phyloP scores from a whole-genome alignment of 768 basidiomycete species.

The Vishniacozyma victoriae region DNA sequence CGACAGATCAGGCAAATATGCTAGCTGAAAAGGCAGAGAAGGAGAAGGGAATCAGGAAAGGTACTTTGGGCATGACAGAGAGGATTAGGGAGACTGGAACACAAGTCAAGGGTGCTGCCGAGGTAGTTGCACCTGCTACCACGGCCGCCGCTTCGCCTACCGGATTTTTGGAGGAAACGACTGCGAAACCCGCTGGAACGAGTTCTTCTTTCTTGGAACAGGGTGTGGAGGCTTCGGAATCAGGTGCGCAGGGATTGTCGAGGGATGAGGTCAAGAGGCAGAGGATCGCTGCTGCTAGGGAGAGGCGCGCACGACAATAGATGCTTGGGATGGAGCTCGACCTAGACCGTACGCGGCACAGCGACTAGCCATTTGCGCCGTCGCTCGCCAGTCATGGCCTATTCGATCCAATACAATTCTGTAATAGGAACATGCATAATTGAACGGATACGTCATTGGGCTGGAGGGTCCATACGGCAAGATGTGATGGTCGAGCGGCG shows the following conservation, averaged over 20 bases:
- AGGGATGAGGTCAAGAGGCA: slow-evolving; percentile 14
- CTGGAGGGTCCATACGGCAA: background rate
- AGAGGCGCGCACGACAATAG: slow-evolving; percentile 17
- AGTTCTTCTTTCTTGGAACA: background rate
- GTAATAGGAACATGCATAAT: no score
- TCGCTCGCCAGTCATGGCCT: no score
- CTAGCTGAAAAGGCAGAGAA: background rate
- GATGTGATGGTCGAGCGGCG: background rate
- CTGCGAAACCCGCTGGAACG: background rate
- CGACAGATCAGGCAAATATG: background rate
- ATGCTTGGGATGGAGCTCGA: no score
- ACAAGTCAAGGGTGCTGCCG: slow-evolving; percentile 3
- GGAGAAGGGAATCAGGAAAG: background rate
- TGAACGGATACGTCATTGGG: background rate
- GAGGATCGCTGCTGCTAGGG: slow-evolving; percentile 18
- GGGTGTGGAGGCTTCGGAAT: background rate
- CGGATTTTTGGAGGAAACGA: background rate
- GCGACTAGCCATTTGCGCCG: no score
- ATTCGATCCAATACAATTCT: no score
- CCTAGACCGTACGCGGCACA: no score
- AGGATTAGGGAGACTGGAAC: background rate
- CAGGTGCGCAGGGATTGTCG: background rate
- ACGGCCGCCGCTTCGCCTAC: background rate
- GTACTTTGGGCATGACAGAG: background rate
- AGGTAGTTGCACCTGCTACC: background rate